Evolutionary conservation across 768 basidiomycete species (phyloP).

Genomic region (button mushroom (Agaricus bisporus)): DNA sequence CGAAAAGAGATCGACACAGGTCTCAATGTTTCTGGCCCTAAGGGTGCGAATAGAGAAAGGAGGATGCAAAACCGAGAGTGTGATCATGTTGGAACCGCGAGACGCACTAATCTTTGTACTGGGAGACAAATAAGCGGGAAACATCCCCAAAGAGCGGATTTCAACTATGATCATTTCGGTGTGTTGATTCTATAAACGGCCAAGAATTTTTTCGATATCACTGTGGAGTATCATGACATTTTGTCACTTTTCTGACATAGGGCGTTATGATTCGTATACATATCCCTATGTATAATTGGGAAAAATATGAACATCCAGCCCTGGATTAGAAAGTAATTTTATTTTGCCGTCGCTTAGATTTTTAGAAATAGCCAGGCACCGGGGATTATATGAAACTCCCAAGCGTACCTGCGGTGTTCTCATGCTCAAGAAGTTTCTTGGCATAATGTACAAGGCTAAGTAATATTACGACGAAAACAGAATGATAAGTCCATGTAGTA

Average conservation of each 20-base stretch:
- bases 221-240: neutral
- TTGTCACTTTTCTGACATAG: neutral
- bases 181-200: slow-evolving; percentile 14
- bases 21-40: slow-evolving; percentile 38
- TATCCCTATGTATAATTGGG: neutral
- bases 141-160: slow-evolving; percentile 29
- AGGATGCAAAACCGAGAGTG: slow-evolving; percentile 37
- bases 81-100: no score
- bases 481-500: slow-evolving; percentile 33
- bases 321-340: no score
- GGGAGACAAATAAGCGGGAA: slow-evolving; percentile 24
- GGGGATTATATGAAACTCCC: no score
- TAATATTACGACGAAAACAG: neutral
- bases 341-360: no score
- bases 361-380: no score
- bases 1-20: no score
- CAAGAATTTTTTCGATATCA: no score
- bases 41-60: slow-evolving; percentile 39
- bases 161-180: slow-evolving; percentile 20
- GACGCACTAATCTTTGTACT: slow-evolving; percentile 29
- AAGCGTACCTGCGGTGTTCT: no score
- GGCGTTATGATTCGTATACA: neutral
- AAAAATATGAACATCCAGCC: no score
- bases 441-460: neutral
- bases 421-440: neutral